A percentile compares a stretch with the other conserved stretches of the same genome.
Evolutionary conservation across 441 rosid species (phyloP).

Genomic region (Eruca vesicaria): DNA sequence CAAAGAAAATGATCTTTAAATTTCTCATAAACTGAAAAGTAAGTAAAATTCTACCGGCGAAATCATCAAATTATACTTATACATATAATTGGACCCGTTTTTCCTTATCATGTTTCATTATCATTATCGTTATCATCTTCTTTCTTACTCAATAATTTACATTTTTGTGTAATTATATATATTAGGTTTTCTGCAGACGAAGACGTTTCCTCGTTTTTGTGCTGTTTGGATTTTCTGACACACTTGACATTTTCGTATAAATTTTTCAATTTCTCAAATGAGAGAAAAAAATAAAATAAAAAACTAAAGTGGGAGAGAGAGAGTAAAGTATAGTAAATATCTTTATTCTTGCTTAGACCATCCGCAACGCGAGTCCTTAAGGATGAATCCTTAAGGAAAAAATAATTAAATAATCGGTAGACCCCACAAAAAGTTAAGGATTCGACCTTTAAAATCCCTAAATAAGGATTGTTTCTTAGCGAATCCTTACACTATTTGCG

Average conservation of each 20-base stretch:
- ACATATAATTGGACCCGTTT: background rate
- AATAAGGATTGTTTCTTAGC: no score
- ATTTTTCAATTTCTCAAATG: constrained; percentile 22
- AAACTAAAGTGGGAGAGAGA: no score
- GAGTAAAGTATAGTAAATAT: no score
- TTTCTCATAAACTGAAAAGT: background rate
- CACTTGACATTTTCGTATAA: constrained; percentile 34
- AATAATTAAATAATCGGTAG: no score
- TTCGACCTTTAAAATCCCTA: no score
- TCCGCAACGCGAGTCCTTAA: no score
- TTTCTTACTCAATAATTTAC: constrained; percentile 17
- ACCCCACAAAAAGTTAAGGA: no score
- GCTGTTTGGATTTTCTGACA: constrained; percentile 64
- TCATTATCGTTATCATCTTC: constrained; percentile 27
- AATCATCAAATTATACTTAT: background rate
- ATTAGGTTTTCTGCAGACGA: constrained; percentile 42
- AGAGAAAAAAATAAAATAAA: no score
- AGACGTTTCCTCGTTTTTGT: constrained; percentile 81
- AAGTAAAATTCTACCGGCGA: background rate
- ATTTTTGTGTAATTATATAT: constrained; percentile 32
- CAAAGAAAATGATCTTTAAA: background rate
- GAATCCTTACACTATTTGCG: no score
- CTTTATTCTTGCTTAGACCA: no score
- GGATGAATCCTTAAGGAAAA: no score
- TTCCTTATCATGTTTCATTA: constrained; percentile 31